Conservation (phyloP, 345 rosid genomes). For the Eucalyptus viminalis region DNA sequence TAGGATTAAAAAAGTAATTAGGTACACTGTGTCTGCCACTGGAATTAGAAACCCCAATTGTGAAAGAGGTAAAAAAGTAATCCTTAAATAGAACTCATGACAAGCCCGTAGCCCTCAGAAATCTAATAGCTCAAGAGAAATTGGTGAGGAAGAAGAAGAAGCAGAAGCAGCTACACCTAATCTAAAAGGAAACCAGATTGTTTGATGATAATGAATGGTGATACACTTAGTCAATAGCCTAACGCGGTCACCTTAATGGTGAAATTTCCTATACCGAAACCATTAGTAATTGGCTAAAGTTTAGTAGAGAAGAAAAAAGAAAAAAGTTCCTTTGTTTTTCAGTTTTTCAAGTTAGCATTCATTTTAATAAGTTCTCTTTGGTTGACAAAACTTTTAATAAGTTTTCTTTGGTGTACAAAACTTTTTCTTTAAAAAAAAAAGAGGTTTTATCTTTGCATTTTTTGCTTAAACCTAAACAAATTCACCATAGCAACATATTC, state of each 20-base stretch:
- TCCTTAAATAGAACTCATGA: not conserved
- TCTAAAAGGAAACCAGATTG: not conserved
- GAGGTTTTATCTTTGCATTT: not conserved
- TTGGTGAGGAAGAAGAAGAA: not conserved
- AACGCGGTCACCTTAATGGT: not conserved
- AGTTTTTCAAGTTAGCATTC: not conserved
- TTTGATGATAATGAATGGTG: not conserved
- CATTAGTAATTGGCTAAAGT: not conserved
- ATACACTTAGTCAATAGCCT: not conserved
- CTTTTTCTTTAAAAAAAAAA: not conserved
- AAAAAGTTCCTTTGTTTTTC: not conserved
- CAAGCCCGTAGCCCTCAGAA: not conserved
- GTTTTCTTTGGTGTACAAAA: not conserved
- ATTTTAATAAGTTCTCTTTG: not conserved
- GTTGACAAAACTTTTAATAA: not conserved
- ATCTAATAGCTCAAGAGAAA: not conserved
- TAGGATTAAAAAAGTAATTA: not conserved
- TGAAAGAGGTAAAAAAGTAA: not conserved
- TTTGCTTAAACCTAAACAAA: not conserved
- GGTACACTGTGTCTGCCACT: not conserved
- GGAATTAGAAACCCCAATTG: not conserved
- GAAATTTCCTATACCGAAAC: not conserved
- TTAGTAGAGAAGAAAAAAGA: not conserved
- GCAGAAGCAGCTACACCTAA: not conserved
- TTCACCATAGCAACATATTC: not conserved